Conservation (phyloP, 768 basidiomycete genomes). For the Suillus placidus region DNA sequence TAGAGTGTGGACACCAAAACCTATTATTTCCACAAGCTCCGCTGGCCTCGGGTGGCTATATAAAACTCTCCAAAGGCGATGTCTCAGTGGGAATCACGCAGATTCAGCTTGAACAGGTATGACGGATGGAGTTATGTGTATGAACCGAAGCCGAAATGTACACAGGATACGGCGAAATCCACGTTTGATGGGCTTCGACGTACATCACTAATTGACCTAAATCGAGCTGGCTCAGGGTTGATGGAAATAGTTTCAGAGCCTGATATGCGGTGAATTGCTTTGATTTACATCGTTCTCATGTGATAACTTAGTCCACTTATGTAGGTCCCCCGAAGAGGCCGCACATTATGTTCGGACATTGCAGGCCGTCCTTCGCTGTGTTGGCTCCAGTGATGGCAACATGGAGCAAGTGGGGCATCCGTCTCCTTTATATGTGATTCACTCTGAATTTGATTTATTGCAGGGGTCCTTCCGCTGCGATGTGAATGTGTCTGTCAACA, state of each 20-base stretch:
- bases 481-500: conserved; percentile 91
- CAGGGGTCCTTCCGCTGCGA: conserved; percentile 95
- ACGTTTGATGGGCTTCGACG: conserved; percentile 54
- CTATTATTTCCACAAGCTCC: conserved; percentile 56
- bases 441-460: conserved; percentile 12
- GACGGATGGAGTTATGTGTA: conserved; percentile 10
- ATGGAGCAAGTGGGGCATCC: conserved; percentile 82
- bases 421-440: neutral
- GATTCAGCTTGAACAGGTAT: conserved; percentile 93
- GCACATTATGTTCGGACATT: conserved; percentile 82
- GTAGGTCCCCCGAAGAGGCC: conserved; percentile 84
- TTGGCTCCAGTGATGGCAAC: conserved; percentile 91
- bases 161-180: conserved; percentile 92
- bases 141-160: neutral
- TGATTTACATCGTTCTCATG: neutral
- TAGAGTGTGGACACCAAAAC: neutral
- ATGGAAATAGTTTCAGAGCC: conserved; percentile 97
- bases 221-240: conserved; percentile 85
- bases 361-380: conserved; percentile 76
- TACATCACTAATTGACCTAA: conserved; percentile 77
- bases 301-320: neutral
- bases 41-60: conserved; percentile 66
- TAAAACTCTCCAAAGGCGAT: conserved; percentile 47
- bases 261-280: conserved; percentile 63
- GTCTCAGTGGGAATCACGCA: conserved; percentile 82